Percentiles rank a stretch among this genome's conserved stretches.
phyloP scores from a whole-genome alignment of 805 yeast genomes.

The Ogataea parapolymorpha region DNA sequence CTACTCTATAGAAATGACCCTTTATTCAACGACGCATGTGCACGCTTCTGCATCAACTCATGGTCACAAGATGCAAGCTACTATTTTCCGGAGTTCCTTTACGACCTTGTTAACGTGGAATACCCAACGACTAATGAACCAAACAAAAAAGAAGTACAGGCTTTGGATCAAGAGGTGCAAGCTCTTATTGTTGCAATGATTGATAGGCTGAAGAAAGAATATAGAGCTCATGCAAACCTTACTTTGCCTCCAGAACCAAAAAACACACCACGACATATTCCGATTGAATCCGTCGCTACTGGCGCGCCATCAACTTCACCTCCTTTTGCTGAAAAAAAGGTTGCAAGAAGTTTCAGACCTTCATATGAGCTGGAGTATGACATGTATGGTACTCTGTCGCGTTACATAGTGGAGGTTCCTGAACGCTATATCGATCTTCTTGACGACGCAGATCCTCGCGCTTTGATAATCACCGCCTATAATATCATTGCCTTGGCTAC shows the following conservation, averaged over 20 bases:
- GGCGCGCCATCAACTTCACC: neutral
- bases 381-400: constrained; percentile 22
- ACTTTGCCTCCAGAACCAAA: constrained; percentile 3
- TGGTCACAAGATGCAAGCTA: constrained; percentile 17
- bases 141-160: constrained; percentile 5
- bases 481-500: constrained; percentile 17
- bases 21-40: constrained; percentile 19
- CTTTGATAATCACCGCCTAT: constrained; percentile 20
- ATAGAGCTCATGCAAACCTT: constrained; percentile 19
- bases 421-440: constrained; percentile 15
- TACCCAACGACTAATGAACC: constrained; percentile 8
- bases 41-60: constrained; percentile 22
- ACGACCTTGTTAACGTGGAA: constrained; percentile 18
- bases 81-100: constrained; percentile 25
- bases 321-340: constrained; percentile 3
- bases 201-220: constrained; percentile 23
- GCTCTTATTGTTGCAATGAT: constrained; percentile 10
- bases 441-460: constrained; percentile 22
- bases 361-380: constrained; percentile 16
- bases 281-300: constrained; percentile 16
- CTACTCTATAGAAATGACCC: constrained; percentile 8
- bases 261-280: constrained; percentile 13
- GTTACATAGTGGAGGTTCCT: constrained; percentile 24
- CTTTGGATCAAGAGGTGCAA: constrained; percentile 10
- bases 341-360: neutral